These are phyloP conservation scores for Aspergillus candidus DNA, from an alignment of 2,329 filamentous ascomycete species.

Conservation along the genomic window DNA sequence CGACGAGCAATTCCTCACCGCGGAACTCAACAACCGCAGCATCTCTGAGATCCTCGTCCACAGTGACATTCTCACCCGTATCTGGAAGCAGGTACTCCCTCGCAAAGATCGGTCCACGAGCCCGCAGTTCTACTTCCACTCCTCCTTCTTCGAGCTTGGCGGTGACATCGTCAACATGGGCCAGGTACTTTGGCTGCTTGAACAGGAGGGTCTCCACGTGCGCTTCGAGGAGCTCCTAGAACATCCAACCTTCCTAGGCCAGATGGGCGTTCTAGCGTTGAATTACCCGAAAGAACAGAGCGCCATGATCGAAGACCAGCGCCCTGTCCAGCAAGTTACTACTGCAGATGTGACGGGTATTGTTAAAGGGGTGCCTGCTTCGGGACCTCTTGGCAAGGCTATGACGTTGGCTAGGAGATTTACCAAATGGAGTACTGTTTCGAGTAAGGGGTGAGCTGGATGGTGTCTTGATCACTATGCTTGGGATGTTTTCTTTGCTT, in stretches of 20 bases:
- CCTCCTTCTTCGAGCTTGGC: conserved; percentile 38
- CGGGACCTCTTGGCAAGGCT: conserved; percentile 18
- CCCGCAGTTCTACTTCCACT: conserved; percentile 31
- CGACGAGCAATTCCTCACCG: conserved; percentile 29
- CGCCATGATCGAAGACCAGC: conserved; percentile 9
- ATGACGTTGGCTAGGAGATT: conserved; percentile 25
- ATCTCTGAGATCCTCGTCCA: conserved; percentile 35
- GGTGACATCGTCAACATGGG: conserved; percentile 39
- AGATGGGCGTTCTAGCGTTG: conserved; percentile 32
- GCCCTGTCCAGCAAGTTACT: background rate
- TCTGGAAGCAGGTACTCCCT: conserved; percentile 36
- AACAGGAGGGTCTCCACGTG: conserved; percentile 36
- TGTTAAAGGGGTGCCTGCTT: no score
- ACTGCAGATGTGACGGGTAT: no score
- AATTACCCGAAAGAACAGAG: conserved; percentile 22
- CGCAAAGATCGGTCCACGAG: conserved; percentile 11
- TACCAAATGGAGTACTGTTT: conserved; percentile 21
- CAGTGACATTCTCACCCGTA: conserved; percentile 34
- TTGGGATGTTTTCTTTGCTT: conserved; percentile 1
- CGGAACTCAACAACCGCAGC: conserved; percentile 32
- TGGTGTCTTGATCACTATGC: conserved; percentile 2
- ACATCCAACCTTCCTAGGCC: conserved; percentile 37
- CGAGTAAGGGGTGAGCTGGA: conserved; percentile 16
- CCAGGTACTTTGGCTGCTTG: conserved; percentile 36
- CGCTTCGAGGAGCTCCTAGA: conserved; percentile 37